These are phyloP conservation scores for Pyrrhoderma lamaoense DNA, from an alignment of 1,284 basidiomycete species.

Conservation along the genomic window DNA sequence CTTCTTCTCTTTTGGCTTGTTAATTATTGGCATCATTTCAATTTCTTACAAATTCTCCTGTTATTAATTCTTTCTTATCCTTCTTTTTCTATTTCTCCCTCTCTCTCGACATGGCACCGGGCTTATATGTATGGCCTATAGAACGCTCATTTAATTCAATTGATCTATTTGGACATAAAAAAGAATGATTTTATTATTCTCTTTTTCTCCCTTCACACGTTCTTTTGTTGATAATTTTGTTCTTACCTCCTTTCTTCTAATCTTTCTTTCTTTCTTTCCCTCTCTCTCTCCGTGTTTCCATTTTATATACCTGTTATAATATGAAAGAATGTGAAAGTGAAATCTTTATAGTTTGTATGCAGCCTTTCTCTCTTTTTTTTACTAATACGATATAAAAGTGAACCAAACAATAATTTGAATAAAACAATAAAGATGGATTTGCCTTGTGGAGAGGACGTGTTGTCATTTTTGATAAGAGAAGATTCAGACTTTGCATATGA, in stretches of 20 bases:
- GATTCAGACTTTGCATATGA: too few relatives aligned
- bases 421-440: too few relatives aligned
- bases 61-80: not conserved
- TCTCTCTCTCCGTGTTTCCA: not conserved
- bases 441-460: too few relatives aligned
- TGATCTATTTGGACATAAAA: too few relatives aligned
- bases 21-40: not conserved
- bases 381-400: too few relatives aligned
- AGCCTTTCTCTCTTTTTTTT: not conserved
- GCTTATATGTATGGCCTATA: too few relatives aligned
- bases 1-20: not conserved
- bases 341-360: not conserved
- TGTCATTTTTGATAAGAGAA: too few relatives aligned
- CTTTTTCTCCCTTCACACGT: not conserved
- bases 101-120: not conserved
- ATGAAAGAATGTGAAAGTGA: not conserved
- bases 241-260: not conserved
- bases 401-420: too few relatives aligned
- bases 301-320: not conserved
- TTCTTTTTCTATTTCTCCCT: not conserved
- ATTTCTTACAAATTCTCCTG: not conserved
- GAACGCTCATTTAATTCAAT: too few relatives aligned
- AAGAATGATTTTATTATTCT: not conserved
- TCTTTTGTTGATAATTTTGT: conserved; percentile 3
- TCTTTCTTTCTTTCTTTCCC: not conserved